A percentile compares a stretch with the other conserved stretches of the same genome.
Conservation (phyloP, 1,284 basidiomycete genomes). For the Austroboletus niveus region DNA sequence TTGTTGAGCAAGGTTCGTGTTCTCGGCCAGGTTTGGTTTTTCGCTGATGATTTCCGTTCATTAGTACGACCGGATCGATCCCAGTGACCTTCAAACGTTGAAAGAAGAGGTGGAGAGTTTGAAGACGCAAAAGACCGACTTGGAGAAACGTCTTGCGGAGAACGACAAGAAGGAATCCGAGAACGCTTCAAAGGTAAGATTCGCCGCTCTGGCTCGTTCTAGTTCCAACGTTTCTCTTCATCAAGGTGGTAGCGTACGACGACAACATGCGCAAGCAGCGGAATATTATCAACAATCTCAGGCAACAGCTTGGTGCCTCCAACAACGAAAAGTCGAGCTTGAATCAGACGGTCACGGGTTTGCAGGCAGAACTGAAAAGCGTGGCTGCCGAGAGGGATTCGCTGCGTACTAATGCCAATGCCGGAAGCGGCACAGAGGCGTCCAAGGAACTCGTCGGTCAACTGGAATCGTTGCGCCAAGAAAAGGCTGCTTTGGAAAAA, state of each 20-base stretch:
- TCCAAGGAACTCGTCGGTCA: constrained; percentile 35
- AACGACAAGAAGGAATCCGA: constrained; percentile 40
- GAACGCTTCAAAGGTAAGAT: constrained; percentile 38
- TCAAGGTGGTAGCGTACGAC: constrained; percentile 35
- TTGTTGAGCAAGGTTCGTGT: constrained; percentile 69
- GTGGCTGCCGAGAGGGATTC: constrained; percentile 36
- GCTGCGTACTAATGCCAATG: constrained; percentile 18
- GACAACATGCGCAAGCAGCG: constrained; percentile 31
- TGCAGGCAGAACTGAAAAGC: constrained; percentile 34
- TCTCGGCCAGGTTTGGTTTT: neutral
- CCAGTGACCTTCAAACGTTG: constrained; percentile 80
- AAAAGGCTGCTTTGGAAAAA: constrained; percentile 45
- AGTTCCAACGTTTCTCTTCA: constrained; percentile 6
- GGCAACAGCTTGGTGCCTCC: constrained; percentile 30
- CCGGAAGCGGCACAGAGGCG: constrained; percentile 13
- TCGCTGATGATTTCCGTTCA: neutral
- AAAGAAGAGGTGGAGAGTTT: constrained; percentile 70
- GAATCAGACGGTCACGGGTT: constrained; percentile 33
- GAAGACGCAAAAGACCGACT: constrained; percentile 42
- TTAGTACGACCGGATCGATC: constrained; percentile 86
- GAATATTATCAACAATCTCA: constrained; percentile 32
- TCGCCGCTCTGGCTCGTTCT: no score
- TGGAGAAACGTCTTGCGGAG: constrained; percentile 39
- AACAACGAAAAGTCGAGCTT: constrained; percentile 39
- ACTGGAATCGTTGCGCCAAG: constrained; percentile 39